Evolutionary conservation across 2,329 filamentous ascomycete species (phyloP).

Genomic region (Volutella citrinella): DNA sequence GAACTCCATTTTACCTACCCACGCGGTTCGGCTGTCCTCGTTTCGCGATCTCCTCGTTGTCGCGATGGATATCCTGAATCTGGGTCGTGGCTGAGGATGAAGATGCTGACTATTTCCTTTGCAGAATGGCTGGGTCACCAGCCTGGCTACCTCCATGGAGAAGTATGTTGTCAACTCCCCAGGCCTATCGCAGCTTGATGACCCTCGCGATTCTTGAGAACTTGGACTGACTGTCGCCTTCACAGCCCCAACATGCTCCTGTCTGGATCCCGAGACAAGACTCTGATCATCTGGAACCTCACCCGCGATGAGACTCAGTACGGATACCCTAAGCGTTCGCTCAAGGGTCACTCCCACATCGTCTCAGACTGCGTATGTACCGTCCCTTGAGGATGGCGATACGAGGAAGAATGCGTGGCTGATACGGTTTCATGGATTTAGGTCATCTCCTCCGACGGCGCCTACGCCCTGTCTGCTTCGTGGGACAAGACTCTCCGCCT

Average conservation of each 20-base stretch:
- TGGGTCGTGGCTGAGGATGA: too few species aligned
- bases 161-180: slow-evolving; percentile 62
- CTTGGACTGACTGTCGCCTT: slow-evolving; percentile 14
- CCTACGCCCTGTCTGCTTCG: slow-evolving; percentile 96
- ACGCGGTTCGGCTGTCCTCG: slow-evolving; percentile 12
- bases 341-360: slow-evolving; percentile 99
- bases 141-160: slow-evolving; percentile 96
- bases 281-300: slow-evolving; percentile 99
- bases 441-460: slow-evolving; percentile 99
- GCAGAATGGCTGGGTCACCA: slow-evolving; percentile 96
- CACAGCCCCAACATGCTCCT: slow-evolving; percentile 97
- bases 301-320: slow-evolving; percentile 98
- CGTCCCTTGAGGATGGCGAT: too few species aligned
- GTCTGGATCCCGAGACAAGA: slow-evolving; percentile 96
- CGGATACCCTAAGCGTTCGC: slow-evolving; percentile 98
- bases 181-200: too few species aligned
- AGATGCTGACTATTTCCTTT: slow-evolving; percentile 24
- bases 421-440: slow-evolving; percentile 37
- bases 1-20: slow-evolving; percentile 13
- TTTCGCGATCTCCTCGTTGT: slow-evolving; percentile 10
- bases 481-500: slow-evolving; percentile 99
- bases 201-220: slow-evolving; percentile 5
- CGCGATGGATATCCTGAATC: slow-evolving; percentile 7
- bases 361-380: slow-evolving; percentile 97
- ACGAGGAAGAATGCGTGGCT: slow-evolving; percentile 18